phyloP scores from a whole-genome alignment of 139 green algal genomes.

The Chlamydomonas applanata region DNA sequence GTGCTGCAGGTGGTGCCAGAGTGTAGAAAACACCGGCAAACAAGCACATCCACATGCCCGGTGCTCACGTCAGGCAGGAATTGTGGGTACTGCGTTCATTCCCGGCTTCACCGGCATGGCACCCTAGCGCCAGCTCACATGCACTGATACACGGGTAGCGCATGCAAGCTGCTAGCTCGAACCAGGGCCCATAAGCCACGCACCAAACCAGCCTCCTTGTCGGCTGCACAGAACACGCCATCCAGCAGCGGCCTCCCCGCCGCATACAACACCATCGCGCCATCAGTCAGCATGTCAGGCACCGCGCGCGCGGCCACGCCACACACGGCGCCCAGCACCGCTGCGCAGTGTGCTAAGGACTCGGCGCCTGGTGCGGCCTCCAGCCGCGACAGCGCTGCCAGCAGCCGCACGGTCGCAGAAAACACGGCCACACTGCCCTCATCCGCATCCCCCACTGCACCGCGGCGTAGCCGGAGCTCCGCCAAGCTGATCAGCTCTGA shows the following conservation, averaged over 20 bases:
- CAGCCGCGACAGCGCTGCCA: conserved; percentile 19
- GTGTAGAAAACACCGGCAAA: too few species aligned
- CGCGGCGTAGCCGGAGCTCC: neutral
- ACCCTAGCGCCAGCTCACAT: too few species aligned
- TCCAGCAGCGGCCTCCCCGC: conserved; percentile 38
- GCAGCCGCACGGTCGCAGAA: neutral
- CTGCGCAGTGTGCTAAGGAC: neutral
- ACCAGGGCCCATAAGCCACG: too few species aligned
- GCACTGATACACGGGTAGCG: too few species aligned
- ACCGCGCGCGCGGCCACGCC: conserved; percentile 12
- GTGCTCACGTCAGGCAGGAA: too few species aligned
- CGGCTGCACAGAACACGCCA: conserved; percentile 24
- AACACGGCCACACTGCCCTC: conserved; percentile 6
- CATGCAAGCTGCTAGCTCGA: too few species aligned
- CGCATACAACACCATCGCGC: conserved; percentile 33
- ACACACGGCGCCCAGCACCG: neutral
- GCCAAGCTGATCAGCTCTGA: conserved; percentile 28
- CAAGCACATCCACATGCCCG: too few species aligned
- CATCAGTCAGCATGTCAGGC: conserved; percentile 39
- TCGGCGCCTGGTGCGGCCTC: conserved; percentile 16
- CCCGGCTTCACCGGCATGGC: too few species aligned
- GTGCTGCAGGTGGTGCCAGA: too few species aligned
- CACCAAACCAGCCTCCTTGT: conserved; percentile 33
- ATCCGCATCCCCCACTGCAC: neutral
- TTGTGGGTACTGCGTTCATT: too few species aligned